A percentile compares a stretch with the other conserved stretches of the same genome.
Conservation (phyloP, 2,329 filamentous ascomycete species). For the Aspergillus sp. region DNA sequence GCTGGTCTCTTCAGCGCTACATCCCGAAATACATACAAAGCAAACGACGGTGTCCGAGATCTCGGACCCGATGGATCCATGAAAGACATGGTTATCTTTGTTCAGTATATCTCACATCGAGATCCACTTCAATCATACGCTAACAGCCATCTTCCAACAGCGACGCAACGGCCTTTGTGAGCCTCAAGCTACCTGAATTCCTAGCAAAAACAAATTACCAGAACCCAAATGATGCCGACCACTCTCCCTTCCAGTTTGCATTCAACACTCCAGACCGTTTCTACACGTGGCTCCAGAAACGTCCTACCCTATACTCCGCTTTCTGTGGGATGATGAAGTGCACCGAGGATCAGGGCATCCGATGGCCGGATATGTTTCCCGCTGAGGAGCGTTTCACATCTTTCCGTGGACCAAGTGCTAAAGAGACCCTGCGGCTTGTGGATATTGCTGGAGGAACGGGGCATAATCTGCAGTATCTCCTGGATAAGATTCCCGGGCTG, state of each 20-base stretch:
- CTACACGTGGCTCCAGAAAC: slow-evolving; percentile 9
- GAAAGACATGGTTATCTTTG: no score
- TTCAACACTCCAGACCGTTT: slow-evolving; percentile 11
- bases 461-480: slow-evolving; percentile 14
- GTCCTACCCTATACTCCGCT: slow-evolving; percentile 9
- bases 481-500: slow-evolving; percentile 4
- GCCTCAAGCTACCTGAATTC: slow-evolving; percentile 10
- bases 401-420: not conserved
- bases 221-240: slow-evolving; percentile 4
- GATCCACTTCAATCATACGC: no score
- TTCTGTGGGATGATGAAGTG: slow-evolving; percentile 1
- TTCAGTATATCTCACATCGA: no score
- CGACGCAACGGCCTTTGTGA: no score
- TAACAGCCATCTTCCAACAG: no score
- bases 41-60: no score
- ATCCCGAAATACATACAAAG: no score
- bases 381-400: not conserved
- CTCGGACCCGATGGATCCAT: no score
- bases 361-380: slow-evolving; percentile 2
- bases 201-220: slow-evolving; percentile 12
- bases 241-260: slow-evolving; percentile 14
- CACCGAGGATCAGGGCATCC: not conserved
- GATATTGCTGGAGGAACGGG: slow-evolving; percentile 20
- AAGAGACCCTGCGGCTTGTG: slow-evolving; percentile 11
- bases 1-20: no score